phyloP scores from a whole-genome alignment of 208 protist genomes.

The Acanthamoeba quina region DNA sequence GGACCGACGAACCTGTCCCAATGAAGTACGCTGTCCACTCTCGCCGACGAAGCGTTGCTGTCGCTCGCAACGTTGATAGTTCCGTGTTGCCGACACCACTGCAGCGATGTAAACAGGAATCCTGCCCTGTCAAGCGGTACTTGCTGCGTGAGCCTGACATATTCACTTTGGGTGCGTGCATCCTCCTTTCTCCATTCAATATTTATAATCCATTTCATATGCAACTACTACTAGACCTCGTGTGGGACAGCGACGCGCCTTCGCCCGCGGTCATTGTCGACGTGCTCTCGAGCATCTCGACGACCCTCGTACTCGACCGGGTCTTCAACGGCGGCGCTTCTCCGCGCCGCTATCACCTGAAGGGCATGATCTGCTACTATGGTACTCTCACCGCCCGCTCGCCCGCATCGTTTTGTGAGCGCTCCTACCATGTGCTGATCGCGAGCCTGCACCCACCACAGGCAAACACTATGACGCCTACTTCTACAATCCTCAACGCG shows the following conservation, averaged over 20 bases:
- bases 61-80: background rate
- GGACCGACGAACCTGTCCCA: constrained; percentile 1
- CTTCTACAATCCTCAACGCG: constrained; percentile 2
- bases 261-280: background rate
- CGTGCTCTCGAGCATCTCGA: background rate
- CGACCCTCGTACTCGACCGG: background rate
- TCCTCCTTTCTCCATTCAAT: background rate
- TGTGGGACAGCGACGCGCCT: constrained; percentile 22
- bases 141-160: constrained; percentile 27
- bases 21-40: background rate
- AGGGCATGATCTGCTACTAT: constrained; percentile 5
- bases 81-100: background rate
- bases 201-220: too few relatives aligned
- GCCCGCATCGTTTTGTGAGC: too few relatives aligned
- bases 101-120: background rate
- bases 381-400: background rate
- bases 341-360: background rate
- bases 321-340: constrained; percentile 5
- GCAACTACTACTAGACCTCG: background rate
- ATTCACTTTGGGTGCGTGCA: background rate
- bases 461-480: constrained; percentile 40
- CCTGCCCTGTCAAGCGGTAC: constrained; percentile 17
- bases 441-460: background rate
- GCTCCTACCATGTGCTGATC: background rate
- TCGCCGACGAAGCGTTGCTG: background rate